Base-by-base conservation (phyloP, 306 rosid species). In the Amphicarpaea edgeworthii region DNA sequence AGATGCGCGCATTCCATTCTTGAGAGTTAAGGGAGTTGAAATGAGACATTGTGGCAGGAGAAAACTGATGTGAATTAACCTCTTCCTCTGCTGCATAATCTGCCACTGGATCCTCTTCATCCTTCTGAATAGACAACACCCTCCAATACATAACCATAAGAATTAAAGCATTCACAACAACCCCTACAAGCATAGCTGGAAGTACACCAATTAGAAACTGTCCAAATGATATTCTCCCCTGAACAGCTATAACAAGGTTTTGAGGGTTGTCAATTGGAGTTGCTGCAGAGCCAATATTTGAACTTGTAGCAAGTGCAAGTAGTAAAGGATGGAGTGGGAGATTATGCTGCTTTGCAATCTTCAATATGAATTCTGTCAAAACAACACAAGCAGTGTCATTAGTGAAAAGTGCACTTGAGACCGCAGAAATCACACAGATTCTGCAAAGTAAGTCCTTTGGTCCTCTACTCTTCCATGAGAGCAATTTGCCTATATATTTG, bases 251-350 rank as follows among this genome's bases (percentile, higher is more conserved):
- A 59, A 95, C 87, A 53, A 92, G 79, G 80, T 92, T 95, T 53
- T 95, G 97, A 15, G 99, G 99, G 50, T 95, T 95, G 7, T 97
- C 99, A 38, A 95, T 95, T 0, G 97, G 97, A 15, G 99, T 92
- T 2, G 96, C 93, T 12, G 99, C 62, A 15, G 97, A 95, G 8
- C 97, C 99, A 67, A 92, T 95, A 55, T 95, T 95, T 43, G 97
- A 88, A 85, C 97, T 90, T 14, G 97, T 81, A 34, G 99, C 97
- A 76, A 95, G 93, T 10, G 99, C 99, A 67, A 95, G 99, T 17
- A 92, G 78, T 41, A 90, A 89, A 19, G 99, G 99, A 19, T 86
- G 96, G 1, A 97, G 97, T 41, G 99, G 99, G 19, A 95, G 88
- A 28, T 85, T 90, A 77, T 92, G 96, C 32, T 95, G 97, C 66